A percentile compares a stretch with the other conserved stretches of the same genome.
Conservation (phyloP, 2,329 filamentous ascomycete genomes). For the Aureobasidium sp. region DNA sequence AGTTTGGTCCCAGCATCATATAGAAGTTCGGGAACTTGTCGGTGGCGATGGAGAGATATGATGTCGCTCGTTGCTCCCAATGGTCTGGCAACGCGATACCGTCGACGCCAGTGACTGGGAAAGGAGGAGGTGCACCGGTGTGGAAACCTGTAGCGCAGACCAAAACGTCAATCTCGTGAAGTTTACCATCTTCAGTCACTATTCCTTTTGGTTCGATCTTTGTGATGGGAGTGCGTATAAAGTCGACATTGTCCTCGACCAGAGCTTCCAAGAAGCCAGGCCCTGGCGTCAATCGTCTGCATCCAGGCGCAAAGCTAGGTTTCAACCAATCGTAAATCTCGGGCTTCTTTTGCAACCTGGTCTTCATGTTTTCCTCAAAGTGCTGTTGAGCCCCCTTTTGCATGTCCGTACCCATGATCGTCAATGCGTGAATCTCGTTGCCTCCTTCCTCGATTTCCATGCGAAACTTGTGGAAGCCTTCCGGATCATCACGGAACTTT, state of each 20-base stretch:
- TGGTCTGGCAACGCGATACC: slow-evolving; percentile 27
- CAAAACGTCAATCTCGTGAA: slow-evolving; percentile 36
- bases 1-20: slow-evolving; percentile 38
- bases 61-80: slow-evolving; percentile 29
- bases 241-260: slow-evolving; percentile 39
- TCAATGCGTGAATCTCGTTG: slow-evolving; percentile 22
- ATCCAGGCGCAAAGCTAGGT: slow-evolving; percentile 40
- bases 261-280: slow-evolving; percentile 48
- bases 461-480: slow-evolving; percentile 36
- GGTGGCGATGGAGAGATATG: slow-evolving; percentile 20
- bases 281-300: slow-evolving; percentile 44
- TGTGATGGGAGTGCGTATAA: slow-evolving; percentile 35
- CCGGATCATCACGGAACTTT: slow-evolving; percentile 35
- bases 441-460: slow-evolving; percentile 34
- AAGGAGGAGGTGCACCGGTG: slow-evolving; percentile 33
- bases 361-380: slow-evolving; percentile 38
- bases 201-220: slow-evolving; percentile 33
- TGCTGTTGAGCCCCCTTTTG: slow-evolving; percentile 31
- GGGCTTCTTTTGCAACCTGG: slow-evolving; percentile 31
- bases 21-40: slow-evolving; percentile 33
- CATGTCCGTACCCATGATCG: slow-evolving; percentile 31
- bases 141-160: slow-evolving; percentile 37
- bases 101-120: slow-evolving; percentile 30
- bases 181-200: slow-evolving; percentile 34
- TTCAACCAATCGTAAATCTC: slow-evolving; percentile 37